Conservation (phyloP, 23 red algal species). For the Cyanidiococcus yangmingshanensis region DNA sequence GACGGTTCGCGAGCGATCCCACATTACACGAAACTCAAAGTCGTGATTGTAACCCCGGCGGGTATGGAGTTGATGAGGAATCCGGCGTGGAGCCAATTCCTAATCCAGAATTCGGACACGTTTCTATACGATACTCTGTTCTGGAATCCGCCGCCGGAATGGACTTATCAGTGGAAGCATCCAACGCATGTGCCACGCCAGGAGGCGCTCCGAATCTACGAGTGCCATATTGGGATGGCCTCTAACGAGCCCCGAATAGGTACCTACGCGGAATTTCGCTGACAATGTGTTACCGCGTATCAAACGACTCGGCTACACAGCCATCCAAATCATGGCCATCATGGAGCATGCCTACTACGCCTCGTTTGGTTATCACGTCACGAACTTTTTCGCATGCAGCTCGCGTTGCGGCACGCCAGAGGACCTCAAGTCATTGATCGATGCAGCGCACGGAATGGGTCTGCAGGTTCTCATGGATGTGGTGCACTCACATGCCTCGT, state of each 20-base stretch:
- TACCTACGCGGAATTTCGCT: slow-evolving; percentile 71
- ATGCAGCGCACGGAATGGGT: slow-evolving; percentile 75
- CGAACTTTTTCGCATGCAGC: slow-evolving; percentile 94
- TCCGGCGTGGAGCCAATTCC: slow-evolving; percentile 76
- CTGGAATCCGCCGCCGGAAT: slow-evolving; percentile 62
- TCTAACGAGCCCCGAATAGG: slow-evolving; percentile 73
- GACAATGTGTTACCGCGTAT: slow-evolving; percentile 78
- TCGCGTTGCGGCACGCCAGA: slow-evolving; percentile 72
- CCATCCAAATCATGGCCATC: slow-evolving; percentile 98
- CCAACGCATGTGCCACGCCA: slow-evolving; percentile 42
- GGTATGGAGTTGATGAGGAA: slow-evolving; percentile 79
- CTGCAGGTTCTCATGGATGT: slow-evolving; percentile 92
- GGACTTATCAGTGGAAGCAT: slow-evolving; percentile 66
- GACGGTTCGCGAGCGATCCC: slow-evolving; percentile 56
- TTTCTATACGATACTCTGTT: slow-evolving; percentile 89
- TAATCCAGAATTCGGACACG: slow-evolving; percentile 71
- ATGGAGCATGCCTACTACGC: slow-evolving; percentile 99
- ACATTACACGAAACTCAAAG: slow-evolving; percentile 82
- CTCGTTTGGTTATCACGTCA: slow-evolving; percentile 98
- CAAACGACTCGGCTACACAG: slow-evolving; percentile 78
- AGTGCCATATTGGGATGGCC: slow-evolving; percentile 95
- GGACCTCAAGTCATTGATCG: slow-evolving; percentile 86
- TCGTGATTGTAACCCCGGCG: slow-evolving; percentile 51
- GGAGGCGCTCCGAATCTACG: slow-evolving; percentile 68
- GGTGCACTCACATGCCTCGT: slow-evolving; percentile 84